Conservation (phyloP, 2,329 filamentous ascomycete species). For the Exophiala aquamarina region DNA sequence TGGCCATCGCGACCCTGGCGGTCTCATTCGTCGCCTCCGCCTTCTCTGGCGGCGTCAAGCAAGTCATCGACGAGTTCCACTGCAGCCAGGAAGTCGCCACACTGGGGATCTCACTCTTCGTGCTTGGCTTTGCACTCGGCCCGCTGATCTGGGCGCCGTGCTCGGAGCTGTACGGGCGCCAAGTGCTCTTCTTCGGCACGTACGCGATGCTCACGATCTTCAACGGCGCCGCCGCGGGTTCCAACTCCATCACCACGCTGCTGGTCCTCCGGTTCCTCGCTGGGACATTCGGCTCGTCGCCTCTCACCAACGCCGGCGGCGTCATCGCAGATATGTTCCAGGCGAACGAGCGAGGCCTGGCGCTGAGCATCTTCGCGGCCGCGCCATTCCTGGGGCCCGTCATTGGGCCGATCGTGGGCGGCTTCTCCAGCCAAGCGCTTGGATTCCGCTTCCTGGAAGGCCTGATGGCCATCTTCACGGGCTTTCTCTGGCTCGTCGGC, state of each 20-base stretch:
- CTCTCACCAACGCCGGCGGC: constrained; percentile 68
- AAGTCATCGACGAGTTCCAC: constrained; percentile 51
- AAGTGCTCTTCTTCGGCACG: constrained; percentile 54
- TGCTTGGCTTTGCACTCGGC: constrained; percentile 58
- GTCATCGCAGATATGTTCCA: constrained; percentile 66
- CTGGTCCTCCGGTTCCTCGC: constrained; percentile 64
- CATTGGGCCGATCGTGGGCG: constrained; percentile 57
- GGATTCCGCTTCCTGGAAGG: constrained; percentile 71
- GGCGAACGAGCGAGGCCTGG: constrained; percentile 60
- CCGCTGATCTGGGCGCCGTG: constrained; percentile 50
- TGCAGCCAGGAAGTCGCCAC: constrained; percentile 46
- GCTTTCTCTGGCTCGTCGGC: constrained; percentile 56
- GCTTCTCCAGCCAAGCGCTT: constrained; percentile 6
- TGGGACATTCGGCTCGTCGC: constrained; percentile 41
- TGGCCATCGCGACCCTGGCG: constrained; percentile 63
- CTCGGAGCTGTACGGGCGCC: constrained; percentile 31
- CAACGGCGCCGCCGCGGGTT: constrained; percentile 61
- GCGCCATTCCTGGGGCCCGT: constrained; percentile 51
- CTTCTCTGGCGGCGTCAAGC: constrained; percentile 58
- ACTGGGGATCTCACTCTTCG: constrained; percentile 50
- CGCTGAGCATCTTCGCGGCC: constrained; percentile 62
- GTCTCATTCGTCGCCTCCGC: constrained; percentile 52
- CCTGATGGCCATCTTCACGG: constrained; percentile 62
- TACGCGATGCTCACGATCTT: constrained; percentile 65
- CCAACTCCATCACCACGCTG: constrained; percentile 66